phyloP scores from a whole-genome alignment of 768 basidiomycete species.

The Lactarius tabidus region DNA sequence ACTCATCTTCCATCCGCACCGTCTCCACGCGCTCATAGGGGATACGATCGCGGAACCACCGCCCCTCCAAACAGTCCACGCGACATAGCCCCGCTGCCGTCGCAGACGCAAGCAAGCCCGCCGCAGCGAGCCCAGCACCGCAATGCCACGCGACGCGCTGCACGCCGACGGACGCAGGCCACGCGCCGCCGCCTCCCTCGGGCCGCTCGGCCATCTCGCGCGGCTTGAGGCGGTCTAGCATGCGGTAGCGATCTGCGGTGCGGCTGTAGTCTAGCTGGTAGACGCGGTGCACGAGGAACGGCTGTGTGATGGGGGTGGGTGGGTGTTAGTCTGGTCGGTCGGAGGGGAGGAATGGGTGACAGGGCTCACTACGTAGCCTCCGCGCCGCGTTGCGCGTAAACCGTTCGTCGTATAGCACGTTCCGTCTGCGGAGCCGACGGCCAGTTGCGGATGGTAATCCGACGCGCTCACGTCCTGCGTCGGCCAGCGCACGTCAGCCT shows the following conservation, averaged over 20 bases:
- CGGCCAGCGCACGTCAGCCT: neutral
- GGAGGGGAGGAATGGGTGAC: neutral
- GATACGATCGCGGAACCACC: constrained; percentile 61
- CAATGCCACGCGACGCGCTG: constrained; percentile 81
- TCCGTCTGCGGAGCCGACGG: constrained; percentile 81
- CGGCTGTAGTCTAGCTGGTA: constrained; percentile 88
- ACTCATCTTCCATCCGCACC: constrained; percentile 52
- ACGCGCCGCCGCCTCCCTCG: constrained; percentile 50
- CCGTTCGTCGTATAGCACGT: constrained; percentile 70
- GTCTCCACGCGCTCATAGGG: constrained; percentile 63
- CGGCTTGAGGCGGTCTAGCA: constrained; percentile 85
- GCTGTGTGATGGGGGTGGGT: constrained; percentile 42
- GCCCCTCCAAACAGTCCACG: constrained; percentile 76
- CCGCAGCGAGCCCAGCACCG: constrained; percentile 58
- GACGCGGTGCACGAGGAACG: constrained; percentile 73
- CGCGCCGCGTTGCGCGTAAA: constrained; percentile 61
- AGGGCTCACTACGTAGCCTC: constrained; percentile 62
- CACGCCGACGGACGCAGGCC: constrained; percentile 75
- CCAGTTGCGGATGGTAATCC: constrained; percentile 84
- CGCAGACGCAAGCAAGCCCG: constrained; percentile 65
- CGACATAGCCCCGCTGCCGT: constrained; percentile 84
- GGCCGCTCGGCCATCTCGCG: constrained; percentile 52
- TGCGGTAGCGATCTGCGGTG: constrained; percentile 67
- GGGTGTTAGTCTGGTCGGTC: neutral
- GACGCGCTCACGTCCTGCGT: constrained; percentile 66